These are phyloP conservation scores for Cordyceps pruinosa DNA, from an alignment of 2,329 filamentous ascomycete genomes.

Conservation along the genomic window DNA sequence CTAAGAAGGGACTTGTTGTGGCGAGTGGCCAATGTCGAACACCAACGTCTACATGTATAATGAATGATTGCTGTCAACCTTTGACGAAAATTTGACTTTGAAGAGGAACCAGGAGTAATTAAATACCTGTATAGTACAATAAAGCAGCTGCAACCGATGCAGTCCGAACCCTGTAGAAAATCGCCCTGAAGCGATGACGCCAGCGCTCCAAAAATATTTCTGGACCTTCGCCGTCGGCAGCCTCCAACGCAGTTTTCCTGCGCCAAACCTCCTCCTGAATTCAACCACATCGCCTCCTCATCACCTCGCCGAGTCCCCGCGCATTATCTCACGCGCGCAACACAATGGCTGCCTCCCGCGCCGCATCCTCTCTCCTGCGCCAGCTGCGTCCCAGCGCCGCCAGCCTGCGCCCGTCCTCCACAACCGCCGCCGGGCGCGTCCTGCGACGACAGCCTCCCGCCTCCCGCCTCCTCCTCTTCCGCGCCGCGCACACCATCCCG, in stretches of 20 bases:
- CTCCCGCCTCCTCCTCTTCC: constrained; percentile 15
- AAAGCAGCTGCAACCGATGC: too few relatives aligned
- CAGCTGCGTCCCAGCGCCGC: constrained; percentile 10
- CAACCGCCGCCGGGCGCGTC: constrained; percentile 13
- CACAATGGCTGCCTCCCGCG: constrained; percentile 26
- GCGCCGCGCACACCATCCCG: constrained; percentile 31
- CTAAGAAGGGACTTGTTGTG: constrained; percentile 9
- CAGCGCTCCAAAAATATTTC: constrained; percentile 8
- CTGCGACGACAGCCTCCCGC: constrained; percentile 9
- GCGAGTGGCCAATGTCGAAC: neutral
- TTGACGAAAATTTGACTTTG: too few relatives aligned
- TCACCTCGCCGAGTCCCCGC: neutral
- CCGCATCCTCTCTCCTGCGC: constrained; percentile 16
- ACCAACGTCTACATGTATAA: neutral
- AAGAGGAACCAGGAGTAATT: too few relatives aligned
- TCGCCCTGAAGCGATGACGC: constrained; percentile 1
- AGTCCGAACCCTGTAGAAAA: neutral
- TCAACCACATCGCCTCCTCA: neutral
- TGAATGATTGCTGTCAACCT: too few relatives aligned
- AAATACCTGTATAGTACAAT: too few relatives aligned
- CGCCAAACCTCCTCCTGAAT: constrained; percentile 2
- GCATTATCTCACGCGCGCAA: constrained; percentile 6
- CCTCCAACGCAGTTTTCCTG: neutral
- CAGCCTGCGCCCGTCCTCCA: constrained; percentile 14
- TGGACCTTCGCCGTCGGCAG: neutral